A percentile compares a stretch with the other conserved stretches of the same genome.
phyloP scores from a whole-genome alignment of 75 land plant genomes.

The Azolla pinnata region DNA sequence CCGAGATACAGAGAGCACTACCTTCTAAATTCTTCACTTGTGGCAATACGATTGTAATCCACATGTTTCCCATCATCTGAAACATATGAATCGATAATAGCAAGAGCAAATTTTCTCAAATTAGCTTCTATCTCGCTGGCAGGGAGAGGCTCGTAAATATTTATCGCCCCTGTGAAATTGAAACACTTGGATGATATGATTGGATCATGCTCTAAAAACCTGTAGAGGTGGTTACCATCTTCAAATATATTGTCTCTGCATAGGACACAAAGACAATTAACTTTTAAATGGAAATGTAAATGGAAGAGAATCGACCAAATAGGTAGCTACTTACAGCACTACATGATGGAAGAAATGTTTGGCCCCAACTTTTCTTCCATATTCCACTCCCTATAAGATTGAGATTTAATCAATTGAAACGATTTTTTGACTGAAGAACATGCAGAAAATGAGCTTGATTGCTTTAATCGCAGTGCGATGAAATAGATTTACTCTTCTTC shows the following conservation, averaged over 20 bases:
- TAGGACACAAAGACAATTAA: neutral
- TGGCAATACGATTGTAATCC: conserved; percentile 47
- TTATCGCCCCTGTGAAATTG: conserved; percentile 44
- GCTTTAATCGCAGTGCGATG: no score
- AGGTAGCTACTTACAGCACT: conserved; percentile 36
- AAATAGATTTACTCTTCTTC: no score
- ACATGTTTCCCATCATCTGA: conserved; percentile 77
- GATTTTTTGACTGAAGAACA: no score
- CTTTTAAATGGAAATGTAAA: neutral
- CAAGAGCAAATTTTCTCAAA: conserved; percentile 42
- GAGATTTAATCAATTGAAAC: neutral
- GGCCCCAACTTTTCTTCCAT: conserved; percentile 55
- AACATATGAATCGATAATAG: conserved; percentile 58
- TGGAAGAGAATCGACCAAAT: neutral
- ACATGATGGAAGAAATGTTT: conserved; percentile 60
- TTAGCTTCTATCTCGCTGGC: conserved; percentile 51
- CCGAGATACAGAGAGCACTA: no score
- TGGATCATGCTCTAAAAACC: conserved; percentile 77
- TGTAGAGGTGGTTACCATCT: conserved; percentile 71
- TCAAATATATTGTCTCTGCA: conserved; percentile 66
- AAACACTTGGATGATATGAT: conserved; percentile 43
- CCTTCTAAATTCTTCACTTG: conserved; percentile 72
- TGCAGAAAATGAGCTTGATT: no score
- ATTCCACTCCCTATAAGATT: conserved; percentile 43
- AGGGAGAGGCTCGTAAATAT: conserved; percentile 55